Percentiles rank a stretch among this genome's conserved stretches.
phyloP scores from a whole-genome alignment of 2,329 filamentous ascomycete species.

The Ampelomyces quisqualis region DNA sequence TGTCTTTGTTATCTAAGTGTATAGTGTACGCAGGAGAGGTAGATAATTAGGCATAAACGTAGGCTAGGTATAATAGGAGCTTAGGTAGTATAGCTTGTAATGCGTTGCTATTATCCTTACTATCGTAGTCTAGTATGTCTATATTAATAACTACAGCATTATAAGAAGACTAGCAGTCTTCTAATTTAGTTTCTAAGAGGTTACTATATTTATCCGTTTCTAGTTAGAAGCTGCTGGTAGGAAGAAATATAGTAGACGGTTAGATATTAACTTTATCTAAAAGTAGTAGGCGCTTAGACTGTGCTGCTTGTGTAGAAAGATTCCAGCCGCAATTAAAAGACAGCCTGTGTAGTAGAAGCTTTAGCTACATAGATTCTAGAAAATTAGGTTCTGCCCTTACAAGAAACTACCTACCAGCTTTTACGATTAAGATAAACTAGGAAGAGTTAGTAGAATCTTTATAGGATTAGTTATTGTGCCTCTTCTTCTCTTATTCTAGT shows the following conservation, averaged over 20 bases:
- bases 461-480: conserved; percentile 4
- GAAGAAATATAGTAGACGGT: neutral
- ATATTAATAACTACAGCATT: neutral
- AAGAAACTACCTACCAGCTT: conserved; percentile 10
- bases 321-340: conserved; percentile 5
- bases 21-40: neutral
- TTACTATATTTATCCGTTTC: neutral
- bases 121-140: neutral
- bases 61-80: neutral
- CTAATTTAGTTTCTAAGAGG: neutral
- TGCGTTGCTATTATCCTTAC: neutral
- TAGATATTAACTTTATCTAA: neutral
- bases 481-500: conserved; percentile 10
- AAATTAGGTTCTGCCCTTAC: conserved; percentile 2
- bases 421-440: conserved; percentile 7
- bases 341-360: conserved; percentile 8
- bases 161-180: neutral
- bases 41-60: neutral
- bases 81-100: neutral
- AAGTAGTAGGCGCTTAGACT: neutral
- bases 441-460: conserved; percentile 7
- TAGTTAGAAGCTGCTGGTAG: neutral
- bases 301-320: neutral
- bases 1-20: neutral
- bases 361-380: neutral